Evolutionary conservation across 1,139 yeast genomes (phyloP).

Genomic region (Scheffersomyces insectosa): DNA sequence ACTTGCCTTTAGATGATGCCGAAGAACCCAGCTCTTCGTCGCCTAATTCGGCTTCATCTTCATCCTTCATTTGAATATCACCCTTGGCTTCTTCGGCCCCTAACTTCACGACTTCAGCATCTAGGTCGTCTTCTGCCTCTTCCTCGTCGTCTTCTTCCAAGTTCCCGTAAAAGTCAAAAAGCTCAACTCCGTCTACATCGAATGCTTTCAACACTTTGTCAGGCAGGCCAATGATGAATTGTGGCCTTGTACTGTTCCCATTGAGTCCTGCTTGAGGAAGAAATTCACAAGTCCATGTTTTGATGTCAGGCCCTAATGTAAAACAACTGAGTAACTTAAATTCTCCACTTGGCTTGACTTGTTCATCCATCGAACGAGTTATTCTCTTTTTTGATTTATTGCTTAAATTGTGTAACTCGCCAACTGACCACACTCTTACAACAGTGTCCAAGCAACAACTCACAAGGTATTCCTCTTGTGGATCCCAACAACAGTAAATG

Average conservation of each 20-base stretch:
- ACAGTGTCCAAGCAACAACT: constrained; percentile 70
- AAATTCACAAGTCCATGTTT: constrained; percentile 74
- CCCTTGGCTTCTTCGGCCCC: constrained; percentile 3
- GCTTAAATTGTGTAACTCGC: constrained; percentile 23
- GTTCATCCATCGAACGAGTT: constrained; percentile 25
- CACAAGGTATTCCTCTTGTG: constrained; percentile 63
- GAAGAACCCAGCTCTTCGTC: not conserved
- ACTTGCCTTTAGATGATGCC: not conserved
- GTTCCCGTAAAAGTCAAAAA: constrained; percentile 47
- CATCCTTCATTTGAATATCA: not conserved
- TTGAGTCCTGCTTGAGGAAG: constrained; percentile 40
- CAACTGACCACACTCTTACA: constrained; percentile 69
- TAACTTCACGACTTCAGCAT: not conserved
- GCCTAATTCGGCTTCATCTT: not conserved
- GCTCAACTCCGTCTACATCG: constrained; percentile 46
- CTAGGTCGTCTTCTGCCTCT: constrained; percentile 3
- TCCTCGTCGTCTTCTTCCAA: constrained; percentile 27
- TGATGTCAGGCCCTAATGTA: constrained; percentile 41
- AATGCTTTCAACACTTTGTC: constrained; percentile 71
- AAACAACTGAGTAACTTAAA: constrained; percentile 34
- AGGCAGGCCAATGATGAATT: constrained; percentile 73
- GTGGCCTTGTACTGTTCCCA: constrained; percentile 34
- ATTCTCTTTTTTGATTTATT: constrained; percentile 22
- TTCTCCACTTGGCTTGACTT: constrained; percentile 3
- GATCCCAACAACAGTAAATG: constrained; percentile 72